phyloP scores from a whole-genome alignment of 257 asterid genomes.

The Salvia splendens region DNA sequence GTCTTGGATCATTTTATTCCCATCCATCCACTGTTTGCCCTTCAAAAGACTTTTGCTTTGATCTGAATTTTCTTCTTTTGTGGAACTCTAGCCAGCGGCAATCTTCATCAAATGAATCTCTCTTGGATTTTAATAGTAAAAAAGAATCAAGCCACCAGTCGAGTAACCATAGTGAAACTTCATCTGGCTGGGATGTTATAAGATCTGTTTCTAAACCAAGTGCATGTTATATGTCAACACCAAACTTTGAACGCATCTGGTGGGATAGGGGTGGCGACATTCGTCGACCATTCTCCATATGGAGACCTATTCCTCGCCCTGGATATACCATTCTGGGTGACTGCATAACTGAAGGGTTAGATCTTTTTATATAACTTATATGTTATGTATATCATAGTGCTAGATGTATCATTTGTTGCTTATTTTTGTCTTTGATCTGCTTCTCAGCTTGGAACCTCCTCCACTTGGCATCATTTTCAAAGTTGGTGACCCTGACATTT shows the following conservation, averaged over 20 bases:
- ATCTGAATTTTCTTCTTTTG: conserved; percentile 81
- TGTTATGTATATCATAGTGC: conserved; percentile 16
- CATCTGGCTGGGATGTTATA: conserved; percentile 92
- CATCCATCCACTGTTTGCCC: conserved; percentile 67
- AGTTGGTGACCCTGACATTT: conserved; percentile 73
- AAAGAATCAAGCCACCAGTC: conserved; percentile 47
- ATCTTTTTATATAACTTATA: conserved; percentile 26
- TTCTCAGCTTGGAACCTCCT: conserved; percentile 93
- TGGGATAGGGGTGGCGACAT: conserved; percentile 97
- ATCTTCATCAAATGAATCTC: conserved; percentile 57
- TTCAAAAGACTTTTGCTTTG: conserved; percentile 62
- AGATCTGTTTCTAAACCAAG: conserved; percentile 81
- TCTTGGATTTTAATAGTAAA: conserved; percentile 44
- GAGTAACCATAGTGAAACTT: conserved; percentile 51
- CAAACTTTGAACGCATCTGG: conserved; percentile 94
- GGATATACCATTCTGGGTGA: conserved; percentile 90
- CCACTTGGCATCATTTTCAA: conserved; percentile 85
- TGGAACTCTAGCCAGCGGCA: conserved; percentile 67
- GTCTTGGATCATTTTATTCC: conserved; percentile 82
- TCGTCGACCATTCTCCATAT: conserved; percentile 88
- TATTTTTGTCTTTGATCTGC: conserved; percentile 30
- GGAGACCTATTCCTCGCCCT: conserved; percentile 90
- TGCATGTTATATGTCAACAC: conserved; percentile 68
- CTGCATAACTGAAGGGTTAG: conserved; percentile 93
- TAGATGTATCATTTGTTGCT: conserved; percentile 26